Evolutionary conservation across 2,329 filamentous ascomycete genomes (phyloP), one percentile per base, ranked within the genome.

Genomic region (Fusarium sp.): DNA sequence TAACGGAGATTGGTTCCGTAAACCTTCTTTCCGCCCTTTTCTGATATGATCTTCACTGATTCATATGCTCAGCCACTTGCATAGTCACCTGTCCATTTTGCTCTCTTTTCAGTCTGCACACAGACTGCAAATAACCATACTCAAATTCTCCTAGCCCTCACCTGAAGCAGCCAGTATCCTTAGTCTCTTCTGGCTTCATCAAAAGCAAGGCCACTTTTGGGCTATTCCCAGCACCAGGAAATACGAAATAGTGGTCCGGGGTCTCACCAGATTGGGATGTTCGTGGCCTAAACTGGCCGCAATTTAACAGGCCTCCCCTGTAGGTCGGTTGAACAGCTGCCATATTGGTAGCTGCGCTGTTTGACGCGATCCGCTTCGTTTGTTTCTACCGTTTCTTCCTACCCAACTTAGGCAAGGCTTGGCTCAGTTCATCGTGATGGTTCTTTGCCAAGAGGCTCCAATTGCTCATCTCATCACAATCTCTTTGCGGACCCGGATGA

Each of bases 121-220:
- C 25, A 45, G 41, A 35, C 37, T 47, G 15, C 39, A 27, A 18
- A 42, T 59, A 27, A 37, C 8, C 41, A 25, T 18, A 36, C 21
- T 29, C 11, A 14, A 25, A 40, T 54, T 47, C 29, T 43, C 15
- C 45, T 39, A 40, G 41, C 62, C 51, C 49, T 63, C 71, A 73
- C 71, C 71, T 73, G 71, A 73, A 71, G 71, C 71, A 70, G 49
- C 62, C 61, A 59, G 33, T 49, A 43, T 43, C 53, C 36, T 45
- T 66, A 56, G 66, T 37, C 48, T 37, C 60, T 62, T 53, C 29
- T 56, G 45, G 50, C 58, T 58, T 60, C 37, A 40, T 37, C 47
- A 46, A 50, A 58, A 63, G 61, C 60, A 60, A 35, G 39, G 42
- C 52, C 57, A 63, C 33, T 47, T 40, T 35, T 48, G 51, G 53